Base-by-base conservation (phyloP, 75 land plant genomes). In the Picea sitchensis region DNA sequence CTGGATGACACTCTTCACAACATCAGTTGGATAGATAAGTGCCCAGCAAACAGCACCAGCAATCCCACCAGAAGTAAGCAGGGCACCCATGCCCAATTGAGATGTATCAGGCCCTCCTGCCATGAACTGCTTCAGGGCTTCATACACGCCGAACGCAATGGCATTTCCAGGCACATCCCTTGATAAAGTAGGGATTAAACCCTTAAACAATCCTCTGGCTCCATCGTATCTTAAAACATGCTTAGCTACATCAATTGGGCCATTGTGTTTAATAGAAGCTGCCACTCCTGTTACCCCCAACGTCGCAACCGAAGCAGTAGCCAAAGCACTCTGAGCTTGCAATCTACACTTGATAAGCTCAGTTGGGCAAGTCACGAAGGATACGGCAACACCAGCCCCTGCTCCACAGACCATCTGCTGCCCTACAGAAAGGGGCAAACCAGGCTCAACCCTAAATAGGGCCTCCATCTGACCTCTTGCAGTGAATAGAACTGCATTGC, bases 401-500 rank as follows among this genome's bases (percentile, higher is more conserved):
- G 87, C 79, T 6, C 89, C 89, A 31, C 88, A 86, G n/a, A 85
- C 58, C 58, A 80, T n/a, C 54, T 88, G 89, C 63, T 88, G 84
- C 14, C 36, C 26, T 14, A 82, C 79, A 30, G 71, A 15, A 12
- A 87, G 87, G 8, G 32, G 73, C n/a, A 15, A 20, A 9, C 84
- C 87, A 1, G 82, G 84, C 6, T 31, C 17, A 14, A 58, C 21
- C 14, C 82, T 73, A 13, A 88, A 79, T 1, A 82, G 38, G 13
- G 81, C 79, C 58, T 88, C 89, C 87, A 88, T 88, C 76, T 88
- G 89, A 21, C 89, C 89, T 31, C 89, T 47, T 3, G 87, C 81
- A n/a, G 87, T 76, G 79, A 88, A 88, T 14, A 97, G 89, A n/a
- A 97, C 92, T 4, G 98, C 99, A 80, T 97, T 97, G 88, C 80